phyloP scores from a whole-genome alignment of 1,139 yeast species.

The Yarrowia galli region DNA sequence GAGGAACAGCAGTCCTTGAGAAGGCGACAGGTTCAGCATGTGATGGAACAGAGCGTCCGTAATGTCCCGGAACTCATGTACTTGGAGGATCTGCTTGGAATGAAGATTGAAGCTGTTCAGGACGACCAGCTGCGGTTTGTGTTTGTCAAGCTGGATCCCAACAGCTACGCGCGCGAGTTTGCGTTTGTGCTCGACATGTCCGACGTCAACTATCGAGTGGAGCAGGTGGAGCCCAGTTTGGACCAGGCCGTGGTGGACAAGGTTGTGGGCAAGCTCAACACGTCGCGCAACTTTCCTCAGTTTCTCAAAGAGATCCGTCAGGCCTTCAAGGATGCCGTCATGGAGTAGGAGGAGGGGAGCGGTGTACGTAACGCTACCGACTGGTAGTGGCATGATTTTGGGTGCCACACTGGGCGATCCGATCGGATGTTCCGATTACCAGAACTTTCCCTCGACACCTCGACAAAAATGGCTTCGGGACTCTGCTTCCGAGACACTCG shows the following conservation, averaged over 20 bases:
- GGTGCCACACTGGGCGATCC: too few species aligned
- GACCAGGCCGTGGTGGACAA: not conserved
- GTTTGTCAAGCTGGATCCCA: constrained; percentile 13
- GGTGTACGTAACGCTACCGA: too few species aligned
- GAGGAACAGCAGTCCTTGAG: constrained; percentile 16
- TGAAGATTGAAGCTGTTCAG: constrained; percentile 13
- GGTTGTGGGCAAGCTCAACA: constrained; percentile 7
- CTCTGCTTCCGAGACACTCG: too few species aligned
- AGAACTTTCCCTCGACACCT: too few species aligned
- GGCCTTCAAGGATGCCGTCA: constrained; percentile 8
- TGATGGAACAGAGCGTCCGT: constrained; percentile 27
- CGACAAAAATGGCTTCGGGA: too few species aligned
- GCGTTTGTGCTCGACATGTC: constrained; percentile 28
- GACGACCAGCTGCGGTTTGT: constrained; percentile 34
- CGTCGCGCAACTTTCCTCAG: constrained; percentile 17
- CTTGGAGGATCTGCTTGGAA: constrained; percentile 20
- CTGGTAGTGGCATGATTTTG: too few species aligned
- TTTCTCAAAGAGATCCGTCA: constrained; percentile 12
- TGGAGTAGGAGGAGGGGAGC: not conserved
- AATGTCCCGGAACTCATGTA: constrained; percentile 29
- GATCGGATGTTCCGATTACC: too few species aligned
- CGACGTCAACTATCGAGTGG: constrained; percentile 1
- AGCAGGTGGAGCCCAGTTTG: not conserved
- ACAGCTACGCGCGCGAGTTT: constrained; percentile 21
- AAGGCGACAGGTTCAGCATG: constrained; percentile 18